These are phyloP conservation scores for Carex scoparia DNA, from an alignment of 176 grass and related monocot species.

Conservation along the genomic window DNA sequence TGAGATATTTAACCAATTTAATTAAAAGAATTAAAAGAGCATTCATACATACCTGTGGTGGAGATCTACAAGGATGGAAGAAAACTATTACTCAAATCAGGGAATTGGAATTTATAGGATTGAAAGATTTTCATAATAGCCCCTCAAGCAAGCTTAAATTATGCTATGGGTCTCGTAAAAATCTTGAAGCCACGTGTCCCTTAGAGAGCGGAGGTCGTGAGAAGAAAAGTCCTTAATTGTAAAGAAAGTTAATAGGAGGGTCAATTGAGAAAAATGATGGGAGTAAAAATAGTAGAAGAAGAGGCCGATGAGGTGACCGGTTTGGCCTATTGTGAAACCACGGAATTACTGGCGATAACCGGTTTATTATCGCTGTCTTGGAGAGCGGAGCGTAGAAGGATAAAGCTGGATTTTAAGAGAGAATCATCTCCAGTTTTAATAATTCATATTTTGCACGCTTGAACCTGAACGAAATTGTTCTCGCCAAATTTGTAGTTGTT, in stretches of 20 bases:
- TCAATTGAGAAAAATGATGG: neutral
- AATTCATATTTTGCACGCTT: neutral
- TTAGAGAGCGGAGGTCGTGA: too few relatives aligned
- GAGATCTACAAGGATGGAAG: constrained; percentile 16
- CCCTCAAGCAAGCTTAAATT: neutral
- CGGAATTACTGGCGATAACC: constrained; percentile 4
- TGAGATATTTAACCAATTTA: neutral
- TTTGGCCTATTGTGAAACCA: neutral
- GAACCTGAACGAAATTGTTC: neutral
- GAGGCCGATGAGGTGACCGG: neutral
- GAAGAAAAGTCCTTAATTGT: neutral
- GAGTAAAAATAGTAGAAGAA: constrained; percentile 7
- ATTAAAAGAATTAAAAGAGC: constrained; percentile 4
- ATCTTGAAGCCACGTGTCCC: neutral
- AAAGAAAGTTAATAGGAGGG: neutral
- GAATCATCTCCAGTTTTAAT: neutral
- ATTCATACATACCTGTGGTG: neutral
- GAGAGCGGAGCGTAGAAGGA: constrained; percentile 22
- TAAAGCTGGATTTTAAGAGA: neutral
- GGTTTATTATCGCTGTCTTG: constrained; percentile 18
- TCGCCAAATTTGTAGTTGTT: neutral
- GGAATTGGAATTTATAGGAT: neutral
- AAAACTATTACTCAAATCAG: constrained; percentile 6
- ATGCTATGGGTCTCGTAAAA: neutral
- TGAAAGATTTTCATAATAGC: neutral